phyloP scores from a whole-genome alignment of 352 stramenopile species.

The Phytophthora sojae region DNA sequence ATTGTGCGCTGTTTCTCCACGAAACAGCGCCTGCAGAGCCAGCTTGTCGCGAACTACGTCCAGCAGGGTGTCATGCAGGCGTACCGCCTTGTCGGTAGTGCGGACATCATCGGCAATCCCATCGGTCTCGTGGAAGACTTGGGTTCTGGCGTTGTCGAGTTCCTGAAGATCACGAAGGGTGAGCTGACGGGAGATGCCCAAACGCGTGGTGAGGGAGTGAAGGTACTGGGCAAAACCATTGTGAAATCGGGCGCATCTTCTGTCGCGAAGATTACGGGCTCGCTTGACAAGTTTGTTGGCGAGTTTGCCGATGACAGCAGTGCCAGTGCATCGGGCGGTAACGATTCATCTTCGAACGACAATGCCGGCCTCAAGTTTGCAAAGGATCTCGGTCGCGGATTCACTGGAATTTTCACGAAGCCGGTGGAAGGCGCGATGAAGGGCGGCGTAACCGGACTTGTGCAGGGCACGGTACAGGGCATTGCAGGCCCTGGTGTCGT shows the following conservation, averaged over 20 bases:
- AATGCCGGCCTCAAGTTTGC: slow-evolving; percentile 85
- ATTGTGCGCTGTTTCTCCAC: slow-evolving; percentile 88
- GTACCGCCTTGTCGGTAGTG: slow-evolving; percentile 85
- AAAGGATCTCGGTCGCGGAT: slow-evolving; percentile 83
- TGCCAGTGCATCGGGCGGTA: slow-evolving; percentile 9
- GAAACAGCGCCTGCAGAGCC: slow-evolving; percentile 77
- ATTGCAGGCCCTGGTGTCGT: slow-evolving; percentile 86
- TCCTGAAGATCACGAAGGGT: slow-evolving; percentile 91
- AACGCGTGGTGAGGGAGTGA: slow-evolving; percentile 86
- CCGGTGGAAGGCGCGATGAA: slow-evolving; percentile 85
- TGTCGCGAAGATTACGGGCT: slow-evolving; percentile 85
- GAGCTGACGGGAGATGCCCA: slow-evolving; percentile 84
- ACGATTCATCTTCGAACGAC: slow-evolving; percentile 46
- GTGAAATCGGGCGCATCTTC: slow-evolving; percentile 80
- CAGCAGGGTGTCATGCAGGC: slow-evolving; percentile 85
- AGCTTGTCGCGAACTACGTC: slow-evolving; percentile 86
- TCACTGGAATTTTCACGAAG: slow-evolving; percentile 91
- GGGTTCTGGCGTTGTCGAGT: slow-evolving; percentile 86
- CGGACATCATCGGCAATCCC: slow-evolving; percentile 88
- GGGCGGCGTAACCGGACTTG: slow-evolving; percentile 77
- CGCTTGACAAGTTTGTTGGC: slow-evolving; percentile 86
- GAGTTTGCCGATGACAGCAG: slow-evolving; percentile 76
- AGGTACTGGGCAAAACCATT: slow-evolving; percentile 88
- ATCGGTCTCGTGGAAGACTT: slow-evolving; percentile 90
- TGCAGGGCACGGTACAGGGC: slow-evolving; percentile 80